Evolutionary conservation across 139 green algal genomes (phyloP), one percentile per base, ranked within the genome.

Genomic region (Dunaliella sp.): DNA sequence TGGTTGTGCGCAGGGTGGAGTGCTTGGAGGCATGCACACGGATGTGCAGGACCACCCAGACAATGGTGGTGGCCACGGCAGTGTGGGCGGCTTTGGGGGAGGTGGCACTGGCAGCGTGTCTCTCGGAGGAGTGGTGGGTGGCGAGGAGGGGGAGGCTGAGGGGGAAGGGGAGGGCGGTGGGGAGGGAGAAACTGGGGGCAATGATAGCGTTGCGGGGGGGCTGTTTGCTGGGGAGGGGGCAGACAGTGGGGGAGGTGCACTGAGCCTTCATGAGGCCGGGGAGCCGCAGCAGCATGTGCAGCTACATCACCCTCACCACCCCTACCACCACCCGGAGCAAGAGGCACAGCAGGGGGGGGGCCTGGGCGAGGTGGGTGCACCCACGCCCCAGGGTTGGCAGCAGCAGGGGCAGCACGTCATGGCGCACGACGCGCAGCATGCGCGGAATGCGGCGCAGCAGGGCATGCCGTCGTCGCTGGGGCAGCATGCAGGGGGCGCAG

Each of bases 401-500:
- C 76, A 81, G n/a, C 76, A 81, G n/a, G n/a, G n/a, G 76, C 76
- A 38, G 76, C 30, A 37, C n/a, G n/a, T 26, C 16, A 16, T 65
- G 48, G 48, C 16, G 48, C 7, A 7, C 48, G 48, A 7, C 48
- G 48, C 48, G 48, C 48, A 65, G 7, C 7, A 7, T 65, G 48
- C 48, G 16, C n/a, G n/a, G n/a, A n/a, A n/a, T n/a, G 48, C 16
- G 16, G 7, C 7, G 48, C 48, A 65, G 48, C 48, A 65, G 48
- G 48, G 48, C 48, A 78, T 59, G 36, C 78, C 38, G 35, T 83
- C 78, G 1, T 83, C 78, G 1, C 32, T 83, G 7, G 78, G 78
- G 35, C 78, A 83, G 78, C 78, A 83, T 83, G 78, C 78, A 65
- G 78, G 78, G 1, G 78, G 78, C 1, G 78, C 78, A 59, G 36